These are phyloP conservation scores for Geotrichum siamense DNA, from an alignment of 1,139 yeast species.

Conservation along the genomic window DNA sequence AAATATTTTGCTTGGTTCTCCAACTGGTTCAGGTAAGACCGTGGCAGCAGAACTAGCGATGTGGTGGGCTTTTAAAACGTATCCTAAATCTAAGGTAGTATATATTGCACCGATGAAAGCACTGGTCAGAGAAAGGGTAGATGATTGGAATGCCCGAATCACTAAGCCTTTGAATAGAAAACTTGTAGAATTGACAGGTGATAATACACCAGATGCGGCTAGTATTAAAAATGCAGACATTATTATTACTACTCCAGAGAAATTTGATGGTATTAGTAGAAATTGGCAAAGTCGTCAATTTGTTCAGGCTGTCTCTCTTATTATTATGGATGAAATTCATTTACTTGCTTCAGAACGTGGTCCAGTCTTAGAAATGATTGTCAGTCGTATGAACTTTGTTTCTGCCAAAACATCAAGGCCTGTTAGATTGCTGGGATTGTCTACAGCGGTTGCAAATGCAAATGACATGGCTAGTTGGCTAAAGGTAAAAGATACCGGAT, in stretches of 20 bases:
- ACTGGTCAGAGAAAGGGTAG: conserved; percentile 89
- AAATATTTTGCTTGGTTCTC: conserved; percentile 90
- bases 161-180: conserved; percentile 42
- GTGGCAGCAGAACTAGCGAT: conserved; percentile 95
- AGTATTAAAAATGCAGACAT: conserved; percentile 88
- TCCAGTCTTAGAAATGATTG: conserved; percentile 96
- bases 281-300: conserved; percentile 94
- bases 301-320: conserved; percentile 83
- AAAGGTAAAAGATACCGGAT: conserved; percentile 70
- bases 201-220: conserved; percentile 80
- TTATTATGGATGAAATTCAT: conserved; percentile 98
- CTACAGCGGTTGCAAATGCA: conserved; percentile 97
- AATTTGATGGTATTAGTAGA: conserved; percentile 97
- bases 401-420: conserved; percentile 69
- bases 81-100: conserved; percentile 77
- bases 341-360: conserved; percentile 96
- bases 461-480: conserved; percentile 98
- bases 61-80: conserved; percentile 85
- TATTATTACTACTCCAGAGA: conserved; percentile 94
- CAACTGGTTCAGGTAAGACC: conserved; percentile 98
- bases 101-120: conserved; percentile 99
- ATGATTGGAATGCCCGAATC: conserved; percentile 80
- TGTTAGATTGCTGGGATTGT: conserved; percentile 81
- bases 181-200: conserved; percentile 94
- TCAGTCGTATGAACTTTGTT: conserved; percentile 92